Conservation (phyloP, 345 rosid species). For the Raphanus sativus region DNA sequence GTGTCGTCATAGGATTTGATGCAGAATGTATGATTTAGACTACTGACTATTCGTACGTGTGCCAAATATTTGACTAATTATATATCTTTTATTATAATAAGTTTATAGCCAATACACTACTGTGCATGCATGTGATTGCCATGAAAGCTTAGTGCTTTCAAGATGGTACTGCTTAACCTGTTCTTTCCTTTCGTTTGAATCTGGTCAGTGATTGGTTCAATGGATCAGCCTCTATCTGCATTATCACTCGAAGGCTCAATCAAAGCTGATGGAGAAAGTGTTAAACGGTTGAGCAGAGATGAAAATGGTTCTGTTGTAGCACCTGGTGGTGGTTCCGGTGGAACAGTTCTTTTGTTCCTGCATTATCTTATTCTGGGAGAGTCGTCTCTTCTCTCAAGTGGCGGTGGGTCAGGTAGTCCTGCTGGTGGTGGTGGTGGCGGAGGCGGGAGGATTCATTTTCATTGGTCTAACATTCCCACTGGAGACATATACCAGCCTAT, state of each 20-base stretch:
- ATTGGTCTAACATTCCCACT: slow-evolving; percentile 94
- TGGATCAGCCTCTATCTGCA: slow-evolving; percentile 87
- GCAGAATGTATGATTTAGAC: slow-evolving; percentile 16
- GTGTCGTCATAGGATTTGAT: slow-evolving; percentile 16
- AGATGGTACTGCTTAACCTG: slow-evolving; percentile 24
- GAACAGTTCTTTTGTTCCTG: slow-evolving; percentile 81
- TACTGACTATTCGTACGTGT: slow-evolving; percentile 9
- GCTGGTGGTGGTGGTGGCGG: slow-evolving; percentile 92
- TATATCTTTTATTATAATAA: not conserved
- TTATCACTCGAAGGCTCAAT: slow-evolving; percentile 76
- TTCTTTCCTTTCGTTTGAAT: slow-evolving; percentile 30
- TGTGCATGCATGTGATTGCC: slow-evolving; percentile 19
- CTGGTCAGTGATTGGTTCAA: slow-evolving; percentile 85
- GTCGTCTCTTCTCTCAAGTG: slow-evolving; percentile 77
- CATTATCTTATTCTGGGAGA: slow-evolving; percentile 56
- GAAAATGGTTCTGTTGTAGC: slow-evolving; percentile 43
- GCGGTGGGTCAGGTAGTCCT: slow-evolving; percentile 86
- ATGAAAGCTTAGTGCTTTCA: slow-evolving; percentile 24
- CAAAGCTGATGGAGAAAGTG: slow-evolving; percentile 85
- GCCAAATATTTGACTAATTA: not conserved
- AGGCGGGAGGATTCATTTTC: slow-evolving; percentile 99
- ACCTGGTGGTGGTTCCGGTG: slow-evolving; percentile 99
- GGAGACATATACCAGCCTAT: slow-evolving; percentile 99
- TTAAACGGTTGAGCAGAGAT: slow-evolving; percentile 37
- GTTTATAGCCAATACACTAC: slow-evolving; percentile 10